Evolutionary conservation across 73 alveolate genomes (phyloP).

Genomic region (Paramecium sonneborni): DNA sequence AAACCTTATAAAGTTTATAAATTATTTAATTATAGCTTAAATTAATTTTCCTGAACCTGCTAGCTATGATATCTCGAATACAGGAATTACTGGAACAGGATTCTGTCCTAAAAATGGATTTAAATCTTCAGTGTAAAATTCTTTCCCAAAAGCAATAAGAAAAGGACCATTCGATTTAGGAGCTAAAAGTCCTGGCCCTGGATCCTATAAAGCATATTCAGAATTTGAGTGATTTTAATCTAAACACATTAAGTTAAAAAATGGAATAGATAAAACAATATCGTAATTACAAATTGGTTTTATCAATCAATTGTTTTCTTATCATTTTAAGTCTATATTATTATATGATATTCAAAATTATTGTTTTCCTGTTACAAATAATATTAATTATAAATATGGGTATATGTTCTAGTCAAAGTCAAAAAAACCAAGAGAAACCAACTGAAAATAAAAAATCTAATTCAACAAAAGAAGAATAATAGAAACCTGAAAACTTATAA

Average conservation of each 20-base stretch:
- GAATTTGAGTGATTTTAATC: slow-evolving; percentile 25
- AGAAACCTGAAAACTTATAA: background rate
- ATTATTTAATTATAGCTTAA: background rate
- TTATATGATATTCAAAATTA: too few species aligned
- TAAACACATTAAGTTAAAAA: background rate
- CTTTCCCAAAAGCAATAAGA: slow-evolving; percentile 11
- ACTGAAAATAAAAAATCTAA: background rate
- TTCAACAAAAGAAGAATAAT: background rate
- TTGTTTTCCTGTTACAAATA: too few species aligned
- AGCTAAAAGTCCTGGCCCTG: background rate
- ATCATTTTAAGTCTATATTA: too few species aligned
- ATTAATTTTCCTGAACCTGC: slow-evolving; percentile 49
- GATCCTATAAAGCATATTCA: slow-evolving; percentile 19
- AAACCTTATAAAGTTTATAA: background rate
- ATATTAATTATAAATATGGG: background rate
- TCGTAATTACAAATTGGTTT: background rate
- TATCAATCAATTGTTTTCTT: too few species aligned
- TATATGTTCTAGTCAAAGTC: background rate
- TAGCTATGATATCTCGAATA: background rate
- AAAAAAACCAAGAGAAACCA: background rate
- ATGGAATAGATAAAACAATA: background rate
- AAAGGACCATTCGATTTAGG: background rate
- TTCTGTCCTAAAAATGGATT: slow-evolving; percentile 21
- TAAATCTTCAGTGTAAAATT: background rate
- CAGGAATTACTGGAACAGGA: slow-evolving; percentile 1